phyloP scores from a whole-genome alignment of 129 eudicot species.

The Centella asiatica region DNA sequence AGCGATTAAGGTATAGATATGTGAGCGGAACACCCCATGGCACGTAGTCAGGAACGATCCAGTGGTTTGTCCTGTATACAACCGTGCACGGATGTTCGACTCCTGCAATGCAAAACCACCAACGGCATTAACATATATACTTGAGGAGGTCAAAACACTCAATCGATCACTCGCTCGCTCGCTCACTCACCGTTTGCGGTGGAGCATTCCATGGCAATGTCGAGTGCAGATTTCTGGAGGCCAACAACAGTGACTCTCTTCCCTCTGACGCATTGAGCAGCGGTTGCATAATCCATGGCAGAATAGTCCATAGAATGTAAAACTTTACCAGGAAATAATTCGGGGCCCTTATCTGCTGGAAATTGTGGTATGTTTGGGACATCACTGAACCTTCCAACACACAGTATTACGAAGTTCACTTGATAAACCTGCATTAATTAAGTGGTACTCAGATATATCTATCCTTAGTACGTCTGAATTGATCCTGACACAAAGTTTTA shows the following conservation, averaged over 20 bases:
- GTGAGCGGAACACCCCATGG: constrained; percentile 45
- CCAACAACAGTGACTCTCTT: constrained; percentile 51
- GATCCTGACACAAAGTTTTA: no score
- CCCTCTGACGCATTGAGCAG: constrained; percentile 31
- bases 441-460: no score
- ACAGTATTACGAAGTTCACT: constrained; percentile 55
- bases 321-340: constrained; percentile 40
- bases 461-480: no score
- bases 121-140: no score
- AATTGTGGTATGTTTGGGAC: constrained; percentile 53
- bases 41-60: constrained; percentile 36
- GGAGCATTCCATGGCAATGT: constrained; percentile 47
- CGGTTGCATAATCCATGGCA: constrained; percentile 30
- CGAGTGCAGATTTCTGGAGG: constrained; percentile 46
- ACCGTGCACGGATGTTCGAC: constrained; percentile 36
- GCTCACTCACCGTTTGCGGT: constrained; percentile 35
- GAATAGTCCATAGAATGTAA: constrained; percentile 55
- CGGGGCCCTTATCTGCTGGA: constrained; percentile 38
- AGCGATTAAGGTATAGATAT: constrained; percentile 28
- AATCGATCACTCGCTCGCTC: no score
- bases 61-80: constrained; percentile 34
- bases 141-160: not conserved
- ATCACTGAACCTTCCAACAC: constrained; percentile 56
- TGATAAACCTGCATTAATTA: constrained; percentile 31
- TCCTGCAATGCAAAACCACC: constrained; percentile 26